Percentiles rank a stretch among this genome's conserved stretches.
Conservation (phyloP, 768 basidiomycete genomes). For the Tylopilus felleus region DNA sequence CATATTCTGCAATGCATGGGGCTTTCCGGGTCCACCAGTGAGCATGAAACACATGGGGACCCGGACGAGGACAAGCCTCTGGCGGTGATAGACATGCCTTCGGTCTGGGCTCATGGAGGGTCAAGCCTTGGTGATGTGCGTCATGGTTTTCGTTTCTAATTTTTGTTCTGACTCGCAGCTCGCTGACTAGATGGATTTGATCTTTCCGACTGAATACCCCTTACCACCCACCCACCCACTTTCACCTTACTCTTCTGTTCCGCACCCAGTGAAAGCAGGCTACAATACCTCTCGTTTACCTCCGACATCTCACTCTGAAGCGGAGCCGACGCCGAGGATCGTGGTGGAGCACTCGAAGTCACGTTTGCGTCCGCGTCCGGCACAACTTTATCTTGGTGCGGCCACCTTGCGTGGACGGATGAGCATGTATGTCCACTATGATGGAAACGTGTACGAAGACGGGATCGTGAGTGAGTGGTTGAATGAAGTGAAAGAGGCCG, state of each 20-base stretch:
- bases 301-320: not conserved
- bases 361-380: conserved; percentile 42
- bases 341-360: conserved; percentile 2
- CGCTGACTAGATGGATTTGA: conserved; percentile 30
- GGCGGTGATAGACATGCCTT: not conserved
- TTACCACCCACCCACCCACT: conserved; percentile 21
- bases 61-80: not conserved
- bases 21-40: not conserved
- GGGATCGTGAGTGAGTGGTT: conserved; percentile 45
- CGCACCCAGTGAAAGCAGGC: conserved; percentile 13
- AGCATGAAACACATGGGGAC: not conserved
- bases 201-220: conserved; percentile 38
- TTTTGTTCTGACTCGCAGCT: not conserved
- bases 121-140: conserved; percentile 31
- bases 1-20: conserved; percentile 24
- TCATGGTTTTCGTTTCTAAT: not conserved
- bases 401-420: conserved; percentile 33
- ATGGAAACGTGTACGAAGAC: conserved; percentile 45
- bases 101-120: conserved; percentile 11
- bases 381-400: conserved; percentile 44
- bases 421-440: conserved; percentile 35
- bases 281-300: not conserved
- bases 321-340: conserved; percentile 8
- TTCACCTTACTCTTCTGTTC: conserved; percentile 19
- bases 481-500: conserved; percentile 38